Percentiles rank a stretch among this genome's conserved stretches.
phyloP scores from a whole-genome alignment of 352 stramenopile genomes.

The Globisporangium carolinianum region DNA sequence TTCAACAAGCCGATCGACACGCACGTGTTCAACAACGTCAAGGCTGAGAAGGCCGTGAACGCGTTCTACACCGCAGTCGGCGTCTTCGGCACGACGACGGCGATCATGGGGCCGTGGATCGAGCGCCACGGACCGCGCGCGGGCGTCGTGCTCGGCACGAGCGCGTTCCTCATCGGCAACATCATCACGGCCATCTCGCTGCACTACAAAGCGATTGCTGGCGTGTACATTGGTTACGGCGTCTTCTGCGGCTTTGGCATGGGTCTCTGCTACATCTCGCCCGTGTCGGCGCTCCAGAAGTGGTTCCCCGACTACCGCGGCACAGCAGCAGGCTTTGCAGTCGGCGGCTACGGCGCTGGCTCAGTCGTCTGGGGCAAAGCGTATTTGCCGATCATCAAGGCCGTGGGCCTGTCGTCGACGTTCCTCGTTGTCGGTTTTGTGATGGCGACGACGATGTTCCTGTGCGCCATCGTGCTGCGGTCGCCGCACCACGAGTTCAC shows the following conservation, averaged over 20 bases:
- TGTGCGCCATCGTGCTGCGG: slow-evolving; percentile 36
- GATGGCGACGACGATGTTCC: slow-evolving; percentile 30
- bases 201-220: slow-evolving; percentile 32
- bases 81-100: slow-evolving; percentile 49
- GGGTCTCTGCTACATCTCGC: slow-evolving; percentile 71
- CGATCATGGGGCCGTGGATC: slow-evolving; percentile 63
- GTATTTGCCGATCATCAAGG: slow-evolving; percentile 50
- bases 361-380: slow-evolving; percentile 62
- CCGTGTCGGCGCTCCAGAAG: slow-evolving; percentile 66
- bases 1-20: slow-evolving; percentile 67
- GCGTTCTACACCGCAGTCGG: slow-evolving; percentile 68
- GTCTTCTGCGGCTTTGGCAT: slow-evolving; percentile 56
- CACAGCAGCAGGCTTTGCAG: slow-evolving; percentile 57
- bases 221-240: slow-evolving; percentile 64
- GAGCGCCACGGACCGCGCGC: slow-evolving; percentile 51
- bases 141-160: slow-evolving; percentile 40
- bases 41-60: slow-evolving; percentile 53
- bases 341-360: slow-evolving; percentile 53
- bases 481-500: slow-evolving; percentile 41
- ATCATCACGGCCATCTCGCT: slow-evolving; percentile 47
- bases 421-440: slow-evolving; percentile 44
- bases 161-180: slow-evolving; percentile 41
- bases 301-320: slow-evolving; percentile 77
- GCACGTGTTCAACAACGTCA: slow-evolving; percentile 37
- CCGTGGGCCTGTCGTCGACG: slow-evolving; percentile 31